A percentile compares a stretch with the other conserved stretches of the same genome.
Conservation (phyloP, 192 early-diverging fungal genomes). For the Coemansia sp. region DNA sequence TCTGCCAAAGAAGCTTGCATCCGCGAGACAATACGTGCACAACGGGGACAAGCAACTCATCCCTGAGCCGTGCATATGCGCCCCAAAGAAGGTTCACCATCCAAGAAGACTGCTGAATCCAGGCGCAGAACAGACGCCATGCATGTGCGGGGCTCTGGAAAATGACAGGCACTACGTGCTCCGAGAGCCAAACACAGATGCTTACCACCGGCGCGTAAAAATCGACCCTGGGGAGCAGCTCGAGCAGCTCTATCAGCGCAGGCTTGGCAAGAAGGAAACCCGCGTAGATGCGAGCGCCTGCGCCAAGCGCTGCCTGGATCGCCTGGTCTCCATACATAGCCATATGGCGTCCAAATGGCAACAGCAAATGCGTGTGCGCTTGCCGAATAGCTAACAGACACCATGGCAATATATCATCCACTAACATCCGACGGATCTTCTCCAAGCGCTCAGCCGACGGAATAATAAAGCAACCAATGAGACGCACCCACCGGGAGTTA, state of each 20-base stretch:
- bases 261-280: background rate
- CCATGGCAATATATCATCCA: background rate
- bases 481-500: background rate
- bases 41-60: constrained; percentile 9
- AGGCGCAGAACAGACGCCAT: background rate
- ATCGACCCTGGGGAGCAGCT: constrained; percentile 1
- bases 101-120: constrained; percentile 6
- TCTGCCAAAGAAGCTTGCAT: constrained; percentile 8
- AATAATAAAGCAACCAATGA: background rate
- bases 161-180: background rate
- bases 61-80: constrained; percentile 27
- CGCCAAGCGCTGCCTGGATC: background rate
- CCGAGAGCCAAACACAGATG: background rate
- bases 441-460: background rate
- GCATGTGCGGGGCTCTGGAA: background rate
- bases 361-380: background rate
- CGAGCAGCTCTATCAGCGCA: background rate
- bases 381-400: background rate
- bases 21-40: background rate
- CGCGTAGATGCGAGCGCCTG: background rate
- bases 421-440: background rate
- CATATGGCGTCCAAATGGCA: background rate
- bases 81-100: background rate
- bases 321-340: background rate
- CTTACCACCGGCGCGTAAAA: constrained; percentile 2